These are phyloP conservation scores for Piedraia hortae DNA, from an alignment of 2,329 filamentous ascomycete genomes.

Conservation along the genomic window DNA sequence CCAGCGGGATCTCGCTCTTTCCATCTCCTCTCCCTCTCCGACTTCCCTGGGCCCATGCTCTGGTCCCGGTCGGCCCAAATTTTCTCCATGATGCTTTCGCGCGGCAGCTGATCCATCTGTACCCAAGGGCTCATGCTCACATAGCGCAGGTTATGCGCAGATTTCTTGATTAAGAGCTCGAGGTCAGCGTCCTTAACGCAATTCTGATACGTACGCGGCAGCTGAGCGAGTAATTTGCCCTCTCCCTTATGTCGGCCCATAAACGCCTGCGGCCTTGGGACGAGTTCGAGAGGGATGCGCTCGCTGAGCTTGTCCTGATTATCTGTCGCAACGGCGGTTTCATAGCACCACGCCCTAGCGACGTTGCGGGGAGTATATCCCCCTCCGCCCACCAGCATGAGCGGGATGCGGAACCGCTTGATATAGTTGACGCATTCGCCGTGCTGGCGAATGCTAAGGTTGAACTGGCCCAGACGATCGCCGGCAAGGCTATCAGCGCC, in stretches of 20 bases:
- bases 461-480: constrained; percentile 83
- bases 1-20: constrained; percentile 20
- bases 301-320: constrained; percentile 42
- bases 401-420: constrained; percentile 51
- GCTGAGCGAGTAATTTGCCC: constrained; percentile 52
- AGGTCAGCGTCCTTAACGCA: constrained; percentile 54
- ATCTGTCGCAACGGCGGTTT: constrained; percentile 71
- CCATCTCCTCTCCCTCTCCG: constrained; percentile 16
- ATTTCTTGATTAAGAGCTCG: constrained; percentile 48
- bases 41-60: constrained; percentile 23
- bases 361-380: constrained; percentile 95
- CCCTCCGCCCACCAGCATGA: constrained; percentile 78
- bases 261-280: constrained; percentile 74
- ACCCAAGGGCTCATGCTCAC: constrained; percentile 66
- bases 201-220: constrained; percentile 35
- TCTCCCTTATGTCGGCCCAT: constrained; percentile 41
- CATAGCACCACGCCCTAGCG: constrained; percentile 85
- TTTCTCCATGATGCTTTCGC: constrained; percentile 31
- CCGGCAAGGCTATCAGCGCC: constrained; percentile 85
- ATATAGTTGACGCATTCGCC: constrained; percentile 74
- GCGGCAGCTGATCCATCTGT: constrained; percentile 50
- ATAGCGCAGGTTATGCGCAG: constrained; percentile 66
- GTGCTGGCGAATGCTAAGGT: constrained; percentile 84
- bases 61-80: constrained; percentile 43
- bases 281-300: constrained; percentile 42